Evolutionary conservation across 116 monocot species (phyloP).

Genomic region (Cymodocea nodosa): DNA sequence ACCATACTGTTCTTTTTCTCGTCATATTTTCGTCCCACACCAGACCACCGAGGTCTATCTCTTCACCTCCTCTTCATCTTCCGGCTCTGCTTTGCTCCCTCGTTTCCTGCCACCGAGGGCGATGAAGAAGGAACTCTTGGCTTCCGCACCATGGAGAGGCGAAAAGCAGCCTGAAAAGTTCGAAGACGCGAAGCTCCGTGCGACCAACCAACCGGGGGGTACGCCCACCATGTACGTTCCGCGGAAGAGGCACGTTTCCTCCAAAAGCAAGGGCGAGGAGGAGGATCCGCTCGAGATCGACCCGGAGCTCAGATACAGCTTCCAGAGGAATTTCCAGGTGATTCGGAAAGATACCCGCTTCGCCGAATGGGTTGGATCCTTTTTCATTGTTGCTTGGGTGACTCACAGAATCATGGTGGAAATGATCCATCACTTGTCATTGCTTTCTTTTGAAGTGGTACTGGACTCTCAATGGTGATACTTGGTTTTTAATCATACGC

Average conservation of each 20-base stretch:
- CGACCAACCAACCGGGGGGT: constrained; percentile 47
- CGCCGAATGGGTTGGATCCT: background rate
- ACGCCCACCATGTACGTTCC: constrained; percentile 73
- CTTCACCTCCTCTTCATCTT: background rate
- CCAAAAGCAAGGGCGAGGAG: constrained; percentile 16
- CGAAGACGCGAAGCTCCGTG: constrained; percentile 55
- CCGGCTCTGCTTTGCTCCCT: background rate
- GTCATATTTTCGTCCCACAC: too few species aligned
- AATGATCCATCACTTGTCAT: too few species aligned
- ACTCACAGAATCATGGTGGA: background rate
- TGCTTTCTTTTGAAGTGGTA: background rate
- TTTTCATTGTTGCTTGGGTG: background rate
- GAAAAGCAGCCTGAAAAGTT: constrained; percentile 37
- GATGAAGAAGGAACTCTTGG: constrained; percentile 82
- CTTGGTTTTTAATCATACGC: too few species aligned
- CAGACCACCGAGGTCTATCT: background rate
- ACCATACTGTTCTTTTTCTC: background rate
- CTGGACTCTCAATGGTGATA: too few species aligned
- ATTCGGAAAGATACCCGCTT: background rate
- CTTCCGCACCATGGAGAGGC: constrained; percentile 84
- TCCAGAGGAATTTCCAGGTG: constrained; percentile 79
- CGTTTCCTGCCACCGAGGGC: background rate
- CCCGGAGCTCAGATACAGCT: constrained; percentile 88
- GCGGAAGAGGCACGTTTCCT: constrained; percentile 20
- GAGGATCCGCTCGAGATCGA: constrained; percentile 63